phyloP scores from a whole-genome alignment of 495 filamentous ascomycete species.

The Geopyxis carbonaria region DNA sequence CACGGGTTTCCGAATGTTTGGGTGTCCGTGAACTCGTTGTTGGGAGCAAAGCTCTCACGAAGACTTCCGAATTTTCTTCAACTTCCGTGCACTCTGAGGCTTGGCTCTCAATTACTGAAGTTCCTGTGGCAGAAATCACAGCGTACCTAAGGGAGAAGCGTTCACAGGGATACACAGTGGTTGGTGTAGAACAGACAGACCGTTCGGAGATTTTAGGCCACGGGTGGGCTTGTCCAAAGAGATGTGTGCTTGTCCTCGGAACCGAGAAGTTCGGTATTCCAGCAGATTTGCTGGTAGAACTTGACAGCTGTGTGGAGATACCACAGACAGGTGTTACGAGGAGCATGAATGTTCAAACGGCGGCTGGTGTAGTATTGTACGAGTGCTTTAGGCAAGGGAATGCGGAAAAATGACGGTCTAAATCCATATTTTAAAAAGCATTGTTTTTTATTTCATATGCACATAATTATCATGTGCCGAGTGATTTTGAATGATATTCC shows the following conservation, averaged over 20 bases:
- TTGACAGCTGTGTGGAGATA: constrained; percentile 35
- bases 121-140: constrained; percentile 22
- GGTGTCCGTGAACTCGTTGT: constrained; percentile 28
- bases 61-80: constrained; percentile 28
- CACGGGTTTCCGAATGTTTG: constrained; percentile 33
- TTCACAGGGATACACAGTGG: constrained; percentile 28
- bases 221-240: constrained; percentile 25
- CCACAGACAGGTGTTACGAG: constrained; percentile 32
- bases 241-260: constrained; percentile 30
- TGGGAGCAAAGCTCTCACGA: constrained; percentile 16
- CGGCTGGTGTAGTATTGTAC: constrained; percentile 31
- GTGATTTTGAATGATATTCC: too few relatives aligned
- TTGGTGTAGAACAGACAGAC: constrained; percentile 37
- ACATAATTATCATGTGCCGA: too few relatives aligned
- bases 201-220: constrained; percentile 25
- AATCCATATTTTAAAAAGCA: too few relatives aligned
- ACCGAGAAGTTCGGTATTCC: constrained; percentile 34
- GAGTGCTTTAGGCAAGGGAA: constrained; percentile 28
- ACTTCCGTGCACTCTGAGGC: constrained; percentile 30
- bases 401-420: too few relatives aligned
- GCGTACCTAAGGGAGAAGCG: constrained; percentile 24
- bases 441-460: too few relatives aligned
- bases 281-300: constrained; percentile 28
- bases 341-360: constrained; percentile 38
- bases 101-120: constrained; percentile 30